Base-by-base conservation (phyloP, 768 basidiomycete species). In the Pulveroboletus sp. region DNA sequence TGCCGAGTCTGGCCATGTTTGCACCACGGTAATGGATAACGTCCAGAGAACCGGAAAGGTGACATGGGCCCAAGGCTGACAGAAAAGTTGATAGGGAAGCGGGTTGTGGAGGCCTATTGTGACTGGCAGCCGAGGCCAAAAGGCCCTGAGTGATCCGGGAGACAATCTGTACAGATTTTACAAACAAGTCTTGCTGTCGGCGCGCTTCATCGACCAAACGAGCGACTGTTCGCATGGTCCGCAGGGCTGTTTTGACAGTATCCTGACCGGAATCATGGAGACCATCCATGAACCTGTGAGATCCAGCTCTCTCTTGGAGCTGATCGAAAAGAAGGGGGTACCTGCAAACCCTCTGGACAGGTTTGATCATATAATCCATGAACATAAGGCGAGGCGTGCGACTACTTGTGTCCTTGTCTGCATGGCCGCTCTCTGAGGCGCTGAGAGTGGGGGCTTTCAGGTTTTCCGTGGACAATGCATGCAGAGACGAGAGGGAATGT, bases 321-420 rank as follows among this genome's bases (percentile, higher is more conserved):
- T 88, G 84, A 49, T 84, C 85, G 38, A 99, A 79, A 9, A 99
- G 77, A 43, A 98, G 77, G 16, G 94, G 92, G 63, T 99, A 99
- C 58, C 86, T 90, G 78, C 94, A 97, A 42, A 99, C 87, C 43
- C 94, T 76, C 68, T 99, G 95, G 14, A 97, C 79, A n/a, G 95
- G 95, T 68, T 93, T 93, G 71, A 99, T 97, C 71, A 97, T 78
- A 63, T 94, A 94, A 70, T 98, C 95, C 56, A 81, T 71, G 66
- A 89, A 82, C 49, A 76, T 75, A 32, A 89, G 77, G 19, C 79
- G 78, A 12, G 71, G 57, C 39, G 60, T 54, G 49, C 62, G 72
- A 48, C 27, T 40, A 37, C 24, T 43, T 6, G 52, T 63, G 63
- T 58, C 63, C 55, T 67, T 50, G 1, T 57, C 57, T 17, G 65